phyloP scores from a whole-genome alignment of 1,139 yeast genomes.

The Hyphopichia buzzinii region DNA sequence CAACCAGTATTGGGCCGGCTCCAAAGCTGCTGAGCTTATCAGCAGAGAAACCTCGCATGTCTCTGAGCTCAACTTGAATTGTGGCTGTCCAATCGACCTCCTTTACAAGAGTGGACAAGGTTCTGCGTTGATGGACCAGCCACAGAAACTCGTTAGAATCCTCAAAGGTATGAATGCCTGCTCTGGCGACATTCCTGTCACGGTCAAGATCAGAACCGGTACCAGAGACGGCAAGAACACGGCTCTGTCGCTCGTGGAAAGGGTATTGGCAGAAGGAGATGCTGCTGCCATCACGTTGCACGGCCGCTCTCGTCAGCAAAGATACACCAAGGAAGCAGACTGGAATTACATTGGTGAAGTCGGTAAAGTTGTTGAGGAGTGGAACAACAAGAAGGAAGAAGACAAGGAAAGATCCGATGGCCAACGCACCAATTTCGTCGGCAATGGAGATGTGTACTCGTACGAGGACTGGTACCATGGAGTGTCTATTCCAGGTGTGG shows the following conservation, averaged over 20 bases:
- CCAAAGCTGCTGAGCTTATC: conserved; percentile 84
- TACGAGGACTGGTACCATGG: conserved; percentile 87
- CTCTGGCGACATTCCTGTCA: conserved; percentile 86
- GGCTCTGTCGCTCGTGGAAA: conserved; percentile 71
- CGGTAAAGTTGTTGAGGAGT: conserved; percentile 63
- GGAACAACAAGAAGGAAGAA: conserved; percentile 52
- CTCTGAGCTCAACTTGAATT: conserved; percentile 82
- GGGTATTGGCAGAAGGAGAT: conserved; percentile 73
- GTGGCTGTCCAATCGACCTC: conserved; percentile 97
- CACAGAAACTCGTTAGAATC: conserved; percentile 74
- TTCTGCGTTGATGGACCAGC: conserved; percentile 87
- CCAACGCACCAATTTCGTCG: conserved; percentile 61
- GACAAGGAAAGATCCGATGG: conserved; percentile 52
- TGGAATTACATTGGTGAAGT: conserved; percentile 86
- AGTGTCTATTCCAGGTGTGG: conserved; percentile 68
- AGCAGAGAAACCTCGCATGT: conserved; percentile 53
- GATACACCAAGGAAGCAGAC: conserved; percentile 88
- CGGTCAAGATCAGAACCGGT: conserved; percentile 91
- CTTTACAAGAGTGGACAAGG: conserved; percentile 94
- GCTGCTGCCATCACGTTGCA: conserved; percentile 92
- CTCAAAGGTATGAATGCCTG: conserved; percentile 86
- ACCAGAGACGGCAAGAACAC: conserved; percentile 80
- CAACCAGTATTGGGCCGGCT: conserved; percentile 89
- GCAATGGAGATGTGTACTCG: conserved; percentile 91
- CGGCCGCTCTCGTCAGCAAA: conserved; percentile 94